Conservation (phyloP, 495 filamentous ascomycete genomes). For the Ramalina intermedia region DNA sequence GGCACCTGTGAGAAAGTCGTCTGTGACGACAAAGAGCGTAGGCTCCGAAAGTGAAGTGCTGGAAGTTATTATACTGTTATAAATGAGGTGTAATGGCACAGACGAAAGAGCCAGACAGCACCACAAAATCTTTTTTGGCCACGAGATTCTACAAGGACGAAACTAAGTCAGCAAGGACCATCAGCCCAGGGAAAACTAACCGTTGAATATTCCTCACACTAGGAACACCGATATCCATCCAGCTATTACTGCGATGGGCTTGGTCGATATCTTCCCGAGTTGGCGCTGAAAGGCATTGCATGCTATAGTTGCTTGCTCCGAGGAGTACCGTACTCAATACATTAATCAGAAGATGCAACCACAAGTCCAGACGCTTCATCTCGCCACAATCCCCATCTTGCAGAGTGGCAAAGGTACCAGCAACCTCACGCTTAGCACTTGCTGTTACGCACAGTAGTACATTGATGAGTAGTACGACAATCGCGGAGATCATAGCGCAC, state of each 20-base stretch:
- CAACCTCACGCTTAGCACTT: not conserved
- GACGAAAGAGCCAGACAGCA: conserved; percentile 1
- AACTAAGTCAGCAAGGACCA: too few species aligned
- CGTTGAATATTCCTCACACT: too few species aligned
- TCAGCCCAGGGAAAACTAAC: too few species aligned
- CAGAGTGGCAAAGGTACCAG: not conserved
- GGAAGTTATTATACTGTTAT: conserved; percentile 15
- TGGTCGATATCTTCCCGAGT: conserved; percentile 24
- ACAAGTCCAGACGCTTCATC: conserved; percentile 9
- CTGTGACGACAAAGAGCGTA: not conserved
- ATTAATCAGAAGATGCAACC: conserved; percentile 23
- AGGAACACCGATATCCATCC: conserved; percentile 27
- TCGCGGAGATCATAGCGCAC: too few species aligned
- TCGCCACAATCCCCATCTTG: conserved; percentile 13
- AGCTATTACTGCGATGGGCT: conserved; percentile 20
- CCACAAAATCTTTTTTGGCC: too few species aligned
- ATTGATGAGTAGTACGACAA: conserved; percentile 15
- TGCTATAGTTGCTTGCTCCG: conserved; percentile 28
- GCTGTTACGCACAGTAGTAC: not conserved
- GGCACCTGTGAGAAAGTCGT: conserved; percentile 11
- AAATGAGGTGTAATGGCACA: conserved; percentile 12
- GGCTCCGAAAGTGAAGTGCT: conserved; percentile 17
- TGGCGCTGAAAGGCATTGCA: conserved; percentile 27
- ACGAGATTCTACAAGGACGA: too few species aligned
- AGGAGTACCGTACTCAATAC: conserved; percentile 24